A percentile compares a stretch with the other conserved stretches of the same genome.
Conservation (phyloP, 2,329 filamentous ascomycete species). For the Fusarium globosum region DNA sequence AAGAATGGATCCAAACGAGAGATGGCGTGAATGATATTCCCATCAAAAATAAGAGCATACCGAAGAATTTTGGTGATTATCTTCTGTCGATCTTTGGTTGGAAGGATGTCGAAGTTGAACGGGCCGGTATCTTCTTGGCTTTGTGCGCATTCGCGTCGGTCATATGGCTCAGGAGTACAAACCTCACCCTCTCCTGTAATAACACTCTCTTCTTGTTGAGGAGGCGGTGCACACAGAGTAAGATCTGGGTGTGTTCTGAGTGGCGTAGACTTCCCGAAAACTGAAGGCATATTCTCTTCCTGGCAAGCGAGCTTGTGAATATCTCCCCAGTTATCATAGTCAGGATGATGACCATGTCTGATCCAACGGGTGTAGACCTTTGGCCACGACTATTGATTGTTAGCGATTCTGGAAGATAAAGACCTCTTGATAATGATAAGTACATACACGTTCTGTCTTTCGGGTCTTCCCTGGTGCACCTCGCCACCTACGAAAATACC, state of each 20-base stretch:
- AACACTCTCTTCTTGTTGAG: neutral
- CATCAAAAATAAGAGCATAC: conserved; percentile 50
- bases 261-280: neutral
- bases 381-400: conserved; percentile 21
- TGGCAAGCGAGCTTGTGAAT: conserved; percentile 31
- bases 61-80: conserved; percentile 52
- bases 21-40: conserved; percentile 54
- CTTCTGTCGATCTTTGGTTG: neutral
- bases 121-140: conserved; percentile 26
- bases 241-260: conserved; percentile 28
- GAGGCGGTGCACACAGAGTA: neutral
- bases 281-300: conserved; percentile 38
- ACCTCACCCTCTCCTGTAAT: neutral
- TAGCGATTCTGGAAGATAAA: neutral
- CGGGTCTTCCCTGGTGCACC: neutral
- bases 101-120: conserved; percentile 49
- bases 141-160: neutral
- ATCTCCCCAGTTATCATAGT: neutral
- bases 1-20: conserved; percentile 56
- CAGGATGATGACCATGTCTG: fast-evolving
- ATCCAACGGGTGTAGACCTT: neutral
- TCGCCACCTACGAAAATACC: neutral
- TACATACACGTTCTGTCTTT: conserved; percentile 19
- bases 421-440: fast-evolving
- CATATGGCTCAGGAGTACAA: neutral